Evolutionary conservation across 345 rosid species (phyloP), one percentile per base, ranked within the genome.

Genomic region (Laguncularia racemosa): DNA sequence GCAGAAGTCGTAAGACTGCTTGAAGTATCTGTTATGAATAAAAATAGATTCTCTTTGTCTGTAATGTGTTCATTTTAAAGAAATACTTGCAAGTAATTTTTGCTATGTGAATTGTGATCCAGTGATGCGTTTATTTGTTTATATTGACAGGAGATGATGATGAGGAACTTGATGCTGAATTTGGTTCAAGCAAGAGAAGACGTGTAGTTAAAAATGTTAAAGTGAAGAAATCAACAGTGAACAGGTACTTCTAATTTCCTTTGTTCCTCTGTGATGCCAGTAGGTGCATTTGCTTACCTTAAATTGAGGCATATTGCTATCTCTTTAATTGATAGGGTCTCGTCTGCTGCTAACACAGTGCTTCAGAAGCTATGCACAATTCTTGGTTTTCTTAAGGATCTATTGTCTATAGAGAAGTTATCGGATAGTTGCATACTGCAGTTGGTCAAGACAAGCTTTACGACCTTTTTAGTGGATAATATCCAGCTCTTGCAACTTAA

Each of bases 401-500:
- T 93, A 68, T 73, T 90, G 59, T 55, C 85, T 56, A 81, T 85
- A 56, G 99, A 93, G 87, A 88, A 73, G 73, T 72, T 93, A 61
- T 93, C 99, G 53, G 99, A 93, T 79, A 85, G 97, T 77, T 90
- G 96, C 81, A 88, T 93, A 71, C 68, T 93, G 51, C 99, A 93
- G 73, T 77, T 93, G 67, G 71, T 88, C 59, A 93, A 80, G 78
- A 93, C 99, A 47, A 72, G 93, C 81, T 74, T 81, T 62, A 78
- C 96, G 5, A 87, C 83, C n/a, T 77, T 90, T 78, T 68, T 87
- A 82, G 99, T 93, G 76, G 99, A 93, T 56, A 93, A 93, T 74
- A 73, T 93, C 60, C 99, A 88, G 70, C 88, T 93, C 66, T 73
- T 93, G 84, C 99, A 93, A 72, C 91, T 93, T 62, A 93, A 93